Evolutionary conservation across 371 early-diverging fungal genomes (phyloP), one percentile per base, ranked within the genome.

Genomic region (Saksenaea vasiformis): DNA sequence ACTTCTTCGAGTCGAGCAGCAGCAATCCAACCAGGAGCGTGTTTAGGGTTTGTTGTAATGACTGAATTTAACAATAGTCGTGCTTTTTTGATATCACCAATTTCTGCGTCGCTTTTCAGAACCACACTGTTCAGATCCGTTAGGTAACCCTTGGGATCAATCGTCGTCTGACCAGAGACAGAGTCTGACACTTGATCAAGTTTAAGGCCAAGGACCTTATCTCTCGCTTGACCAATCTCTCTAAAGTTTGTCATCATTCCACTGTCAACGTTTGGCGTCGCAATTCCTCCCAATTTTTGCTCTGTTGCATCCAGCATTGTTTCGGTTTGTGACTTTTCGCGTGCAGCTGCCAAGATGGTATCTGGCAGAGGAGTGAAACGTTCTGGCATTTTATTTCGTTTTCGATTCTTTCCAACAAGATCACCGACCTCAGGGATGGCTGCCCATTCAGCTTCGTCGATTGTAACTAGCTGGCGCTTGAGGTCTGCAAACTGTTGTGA

Each of bases 11-110:
- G 73, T 60, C 98, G 90, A 19, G 99, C 98, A 10, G 96, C 95
- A 2, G 98, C 98, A 72, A 98, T 97, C 98, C 99, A 98, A 39
- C 96, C 96, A 15, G 98, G 95, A 5, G 96, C 96, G 65, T 96
- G 93, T 63, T 91, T 93, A 2, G 97, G 97, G 74, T 97, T 97
- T 0, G 98, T 92, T 3, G 86, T 87, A 35, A 90, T 95, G 35
- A 97, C 95, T 0, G 96, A 95, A 44, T 88, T 88, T 11, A 98
- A 82, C 57, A 98, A 76, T 39, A 89, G 76, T 7, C 98, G 85
- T 0, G 99, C 97, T 61, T 94, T 93, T 65, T 95, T 93, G 62
- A 97, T 87, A 79, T 98, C 98, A 43, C 94, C 93, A 65, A 98
- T 93, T 65, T 96, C 98, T 1, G 95, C 91, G 37, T 89, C 94